Base-by-base conservation (phyloP, 2,329 filamentous ascomycete species). In the Aspergillus fumigatiaffinis region DNA sequence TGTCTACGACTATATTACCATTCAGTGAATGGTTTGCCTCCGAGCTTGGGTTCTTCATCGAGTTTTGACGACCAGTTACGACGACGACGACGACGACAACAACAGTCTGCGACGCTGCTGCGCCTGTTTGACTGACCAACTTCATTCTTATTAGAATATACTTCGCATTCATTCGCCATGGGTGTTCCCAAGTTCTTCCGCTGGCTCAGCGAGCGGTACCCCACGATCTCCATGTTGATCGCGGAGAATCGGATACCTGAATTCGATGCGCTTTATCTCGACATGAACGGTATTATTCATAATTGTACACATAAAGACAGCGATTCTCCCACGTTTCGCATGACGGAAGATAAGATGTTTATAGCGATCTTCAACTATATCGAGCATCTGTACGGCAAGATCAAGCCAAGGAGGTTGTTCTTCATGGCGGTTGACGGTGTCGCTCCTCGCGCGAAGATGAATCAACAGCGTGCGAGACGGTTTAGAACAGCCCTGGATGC, bases 321-420 rank as follows among this genome's bases (percentile, higher is more conserved):
- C 25, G 92, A 95, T 71, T 92, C 93, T 72, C 87, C 92, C 3
- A 91, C 91, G 1, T 95, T 95, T 70, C 91, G 94, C 55, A 87
- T 97, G 77, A 93, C 89, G 56, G 95, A 99, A 75, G 93, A 99
- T 74, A 91, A 97, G 76, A 99, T 99, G 94, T 99, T 99, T 73
- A 97, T 99, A 66, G 90, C 92, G 57, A 99, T 99, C 69, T 99
- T 99, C 85, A 97, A 97, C 78, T 99, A 99, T 75, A 99, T 99
- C 65, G 94, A 99, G 76, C 94, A 99, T 79, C 78, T 99, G 53
- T 99, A 96, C 75, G 92, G 93, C 67, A 99, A 97, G 77, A 99
- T 99, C 73, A 97, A 97, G 76, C 94, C 94, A 12, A 93, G 96
- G 78, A 88, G 97, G 80, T 84, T 99, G 38, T 99, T 99, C 79